phyloP scores from a whole-genome alignment of 352 stramenopile species.

The Phytophthora nicotianae region DNA sequence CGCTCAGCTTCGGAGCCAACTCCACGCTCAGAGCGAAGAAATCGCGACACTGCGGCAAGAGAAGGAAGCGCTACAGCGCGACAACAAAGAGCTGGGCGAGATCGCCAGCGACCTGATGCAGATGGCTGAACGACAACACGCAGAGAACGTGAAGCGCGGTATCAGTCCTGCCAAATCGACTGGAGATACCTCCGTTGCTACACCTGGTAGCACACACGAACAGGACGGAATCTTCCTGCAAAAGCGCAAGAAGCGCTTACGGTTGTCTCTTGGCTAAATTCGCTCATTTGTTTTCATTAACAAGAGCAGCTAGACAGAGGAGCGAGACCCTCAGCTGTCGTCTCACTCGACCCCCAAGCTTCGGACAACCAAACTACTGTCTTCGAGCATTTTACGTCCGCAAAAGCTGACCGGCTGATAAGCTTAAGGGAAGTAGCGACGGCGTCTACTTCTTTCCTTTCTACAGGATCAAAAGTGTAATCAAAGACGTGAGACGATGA shows the following conservation, averaged over 20 bases:
- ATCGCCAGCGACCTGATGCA: constrained; percentile 75
- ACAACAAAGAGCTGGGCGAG: constrained; percentile 61
- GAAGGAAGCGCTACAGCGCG: constrained; percentile 42
- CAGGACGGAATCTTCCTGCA: constrained; percentile 41
- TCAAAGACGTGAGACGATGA: constrained; percentile 9
- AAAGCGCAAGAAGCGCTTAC: constrained; percentile 49
- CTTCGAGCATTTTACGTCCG: constrained; percentile 16
- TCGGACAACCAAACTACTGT: constrained; percentile 26
- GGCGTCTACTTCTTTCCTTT: constrained; percentile 53
- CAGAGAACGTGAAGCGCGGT: constrained; percentile 33
- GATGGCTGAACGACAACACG: constrained; percentile 64
- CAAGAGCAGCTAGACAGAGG: constrained; percentile 26
- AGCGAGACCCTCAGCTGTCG: constrained; percentile 11
- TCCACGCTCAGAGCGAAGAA: constrained; percentile 51
- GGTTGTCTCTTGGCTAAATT: constrained; percentile 43
- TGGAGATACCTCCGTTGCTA: constrained; percentile 6
- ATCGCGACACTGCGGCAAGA: constrained; percentile 39
- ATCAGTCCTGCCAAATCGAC: constrained; percentile 37
- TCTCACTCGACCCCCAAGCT: constrained; percentile 18
- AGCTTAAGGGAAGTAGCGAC: constrained; percentile 25
- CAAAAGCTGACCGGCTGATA: constrained; percentile 22
- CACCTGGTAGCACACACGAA: constrained; percentile 20
- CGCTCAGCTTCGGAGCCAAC: constrained; percentile 53
- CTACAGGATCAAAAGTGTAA: constrained; percentile 22
- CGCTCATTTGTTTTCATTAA: constrained; percentile 22